Conservation (phyloP, 2,329 filamentous ascomycete genomes). For the Berkeleyomyces rouxiae region DNA sequence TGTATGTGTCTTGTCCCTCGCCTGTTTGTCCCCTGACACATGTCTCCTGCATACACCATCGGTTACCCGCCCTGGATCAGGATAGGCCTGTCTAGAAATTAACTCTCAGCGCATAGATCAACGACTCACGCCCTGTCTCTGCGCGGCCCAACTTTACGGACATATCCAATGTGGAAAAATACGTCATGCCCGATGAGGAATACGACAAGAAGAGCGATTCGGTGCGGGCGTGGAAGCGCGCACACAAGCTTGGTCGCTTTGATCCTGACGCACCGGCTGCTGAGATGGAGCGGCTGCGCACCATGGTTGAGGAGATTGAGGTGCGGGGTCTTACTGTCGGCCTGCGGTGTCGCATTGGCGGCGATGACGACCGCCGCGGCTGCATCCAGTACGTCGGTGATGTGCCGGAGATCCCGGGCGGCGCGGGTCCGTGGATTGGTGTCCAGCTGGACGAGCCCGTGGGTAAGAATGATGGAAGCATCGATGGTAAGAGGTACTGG, state of each 20-base stretch:
- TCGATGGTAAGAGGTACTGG: constrained; percentile 54
- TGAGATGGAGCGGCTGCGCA: constrained; percentile 54
- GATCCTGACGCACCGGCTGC: constrained; percentile 66
- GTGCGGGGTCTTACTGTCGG: constrained; percentile 49
- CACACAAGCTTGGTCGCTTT: constrained; percentile 90
- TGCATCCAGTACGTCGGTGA: constrained; percentile 55
- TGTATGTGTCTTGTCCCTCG: constrained; percentile 38
- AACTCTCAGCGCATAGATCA: constrained; percentile 36
- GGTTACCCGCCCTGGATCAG: background rate
- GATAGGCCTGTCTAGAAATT: too few relatives aligned
- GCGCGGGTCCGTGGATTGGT: constrained; percentile 51
- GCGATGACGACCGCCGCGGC: constrained; percentile 53
- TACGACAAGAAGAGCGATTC: constrained; percentile 79
- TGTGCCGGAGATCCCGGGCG: constrained; percentile 55
- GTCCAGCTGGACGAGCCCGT: constrained; percentile 63
- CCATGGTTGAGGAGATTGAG: constrained; percentile 52
- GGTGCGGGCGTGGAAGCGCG: constrained; percentile 88
- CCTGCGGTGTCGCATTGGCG: constrained; percentile 46
- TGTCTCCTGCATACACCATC: background rate
- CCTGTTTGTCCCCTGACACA: background rate
- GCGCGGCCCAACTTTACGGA: constrained; percentile 69
- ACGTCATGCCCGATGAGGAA: constrained; percentile 67
- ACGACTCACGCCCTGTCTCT: constrained; percentile 60
- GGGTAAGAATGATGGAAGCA: constrained; percentile 67
- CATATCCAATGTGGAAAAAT: constrained; percentile 70